These are phyloP conservation scores for Kluyveromyces aestuarii DNA, from an alignment of 805 yeast genomes.

Conservation along the genomic window DNA sequence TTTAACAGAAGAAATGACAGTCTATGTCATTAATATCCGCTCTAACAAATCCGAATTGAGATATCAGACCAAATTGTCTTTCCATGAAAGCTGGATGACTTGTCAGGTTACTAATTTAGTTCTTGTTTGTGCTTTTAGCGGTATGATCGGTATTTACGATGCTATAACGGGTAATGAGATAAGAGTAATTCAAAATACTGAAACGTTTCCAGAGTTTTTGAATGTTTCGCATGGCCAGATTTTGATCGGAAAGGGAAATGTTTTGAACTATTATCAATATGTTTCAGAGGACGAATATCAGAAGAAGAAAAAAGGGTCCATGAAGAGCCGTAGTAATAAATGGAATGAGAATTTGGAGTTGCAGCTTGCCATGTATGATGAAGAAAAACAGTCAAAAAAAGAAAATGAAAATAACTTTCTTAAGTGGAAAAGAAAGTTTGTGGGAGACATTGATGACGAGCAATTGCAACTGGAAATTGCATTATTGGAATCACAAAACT, in stretches of 20 bases:
- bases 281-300: slow-evolving; percentile 10
- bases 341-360: slow-evolving; percentile 23
- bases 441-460: slow-evolving; percentile 27
- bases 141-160: slow-evolving; percentile 22
- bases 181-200: slow-evolving; percentile 24
- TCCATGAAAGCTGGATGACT: slow-evolving; percentile 20
- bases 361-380: slow-evolving; percentile 22
- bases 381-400: slow-evolving; percentile 14
- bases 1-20: slow-evolving; percentile 14
- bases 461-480: slow-evolving; percentile 27
- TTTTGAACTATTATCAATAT: slow-evolving; percentile 23
- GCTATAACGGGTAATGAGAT: slow-evolving; percentile 24
- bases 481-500: slow-evolving; percentile 23
- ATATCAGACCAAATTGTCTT: slow-evolving; percentile 13
- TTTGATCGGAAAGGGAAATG: slow-evolving; percentile 23
- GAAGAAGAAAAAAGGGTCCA: slow-evolving; percentile 4
- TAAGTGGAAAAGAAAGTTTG: slow-evolving; percentile 16
- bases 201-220: slow-evolving; percentile 22
- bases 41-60: slow-evolving; percentile 12
- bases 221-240: slow-evolving; percentile 25
- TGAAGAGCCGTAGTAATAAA: slow-evolving; percentile 16
- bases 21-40: slow-evolving; percentile 20
- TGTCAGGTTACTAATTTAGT: slow-evolving; percentile 24
- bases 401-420: slow-evolving; percentile 11
- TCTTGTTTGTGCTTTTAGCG: slow-evolving; percentile 22